Evolutionary conservation across 192 early-diverging fungal species (phyloP), one percentile per base, ranked within the genome.

Genomic region (Pilobolus umbonatus): DNA sequence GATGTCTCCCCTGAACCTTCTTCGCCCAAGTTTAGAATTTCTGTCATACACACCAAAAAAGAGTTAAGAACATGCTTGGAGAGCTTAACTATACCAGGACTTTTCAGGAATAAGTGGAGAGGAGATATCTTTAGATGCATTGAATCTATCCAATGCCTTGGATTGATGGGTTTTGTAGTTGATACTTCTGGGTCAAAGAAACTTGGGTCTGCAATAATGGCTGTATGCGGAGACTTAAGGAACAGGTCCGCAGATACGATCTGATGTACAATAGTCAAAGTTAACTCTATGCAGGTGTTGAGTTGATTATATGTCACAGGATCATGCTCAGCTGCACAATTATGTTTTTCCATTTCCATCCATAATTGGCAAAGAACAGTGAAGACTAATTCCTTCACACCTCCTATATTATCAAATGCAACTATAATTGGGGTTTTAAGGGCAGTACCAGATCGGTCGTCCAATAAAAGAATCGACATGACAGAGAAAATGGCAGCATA

Each of bases 11-110:
- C 30, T 39, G 59, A 22, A 48, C 39, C 9, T 60, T 95, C 93
- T 0, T 88, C 89, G 31, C 87, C 85, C 0, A 71, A 86, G 54
- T 82, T 88, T 24, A 95, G 44, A 19, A 92, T 73, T 15, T 88
- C 81, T 5, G 76, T 80, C 7, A 92, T 54, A 36, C 79, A 82
- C 12, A 69, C 75, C 5, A 91, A 66, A 34, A 91, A 67, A 30
- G 75, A 68, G 53, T 77, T 78, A 47, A 89, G 70, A 26, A 89
- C 64, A 49, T 64, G 67, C 21, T 61, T 71, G 2, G 81, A 79
- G 26, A 75, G 79, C 22, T 69, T 68, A 8, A 78, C 57, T 26
- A 93, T 57, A 43, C 80, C 64, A 29, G 78, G 70, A 50, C 84
- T 86, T 32, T 77, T 30, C 87, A 89, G 91, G 21, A 92, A 65